Evolutionary conservation across 78 protist genomes (phyloP).

Genomic region (Acrasis kona): DNA sequence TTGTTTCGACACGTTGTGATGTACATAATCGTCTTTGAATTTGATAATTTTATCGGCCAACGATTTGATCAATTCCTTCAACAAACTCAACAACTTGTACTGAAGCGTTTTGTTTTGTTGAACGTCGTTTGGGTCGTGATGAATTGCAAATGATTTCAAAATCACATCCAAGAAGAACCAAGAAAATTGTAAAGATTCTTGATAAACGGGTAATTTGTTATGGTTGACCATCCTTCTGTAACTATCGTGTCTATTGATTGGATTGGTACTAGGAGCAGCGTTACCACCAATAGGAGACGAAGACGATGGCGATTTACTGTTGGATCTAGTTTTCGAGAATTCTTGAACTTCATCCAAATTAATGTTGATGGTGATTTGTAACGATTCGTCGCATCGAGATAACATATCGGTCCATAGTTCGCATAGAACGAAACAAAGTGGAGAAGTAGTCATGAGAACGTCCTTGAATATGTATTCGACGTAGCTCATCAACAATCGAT

Average conservation of each 20-base stretch:
- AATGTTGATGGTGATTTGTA: too few species aligned
- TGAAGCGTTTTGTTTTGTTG: too few species aligned
- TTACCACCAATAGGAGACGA: background rate
- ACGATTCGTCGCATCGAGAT: too few species aligned
- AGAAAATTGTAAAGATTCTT: background rate
- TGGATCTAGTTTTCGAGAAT: too few species aligned
- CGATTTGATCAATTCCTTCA: background rate
- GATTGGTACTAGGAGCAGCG: background rate
- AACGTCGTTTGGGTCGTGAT: background rate
- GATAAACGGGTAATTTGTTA: background rate
- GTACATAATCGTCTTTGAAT: background rate
- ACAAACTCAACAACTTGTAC: background rate
- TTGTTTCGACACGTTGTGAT: background rate
- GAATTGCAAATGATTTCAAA: background rate
- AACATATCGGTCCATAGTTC: background rate
- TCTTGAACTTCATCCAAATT: too few species aligned
- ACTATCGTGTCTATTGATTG: background rate
- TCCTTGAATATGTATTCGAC: background rate
- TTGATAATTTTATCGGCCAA: background rate
- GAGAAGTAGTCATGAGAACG: background rate
- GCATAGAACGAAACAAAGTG: background rate
- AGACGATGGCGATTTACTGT: too few species aligned
- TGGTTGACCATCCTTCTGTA: background rate
- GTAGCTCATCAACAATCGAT: background rate
- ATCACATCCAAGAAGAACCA: slow-evolving; percentile 7